Evolutionary conservation across 2,329 filamentous ascomycete genomes (phyloP), one percentile per base, ranked within the genome.

Genomic region (Stachybotrys chlorohalonatus): DNA sequence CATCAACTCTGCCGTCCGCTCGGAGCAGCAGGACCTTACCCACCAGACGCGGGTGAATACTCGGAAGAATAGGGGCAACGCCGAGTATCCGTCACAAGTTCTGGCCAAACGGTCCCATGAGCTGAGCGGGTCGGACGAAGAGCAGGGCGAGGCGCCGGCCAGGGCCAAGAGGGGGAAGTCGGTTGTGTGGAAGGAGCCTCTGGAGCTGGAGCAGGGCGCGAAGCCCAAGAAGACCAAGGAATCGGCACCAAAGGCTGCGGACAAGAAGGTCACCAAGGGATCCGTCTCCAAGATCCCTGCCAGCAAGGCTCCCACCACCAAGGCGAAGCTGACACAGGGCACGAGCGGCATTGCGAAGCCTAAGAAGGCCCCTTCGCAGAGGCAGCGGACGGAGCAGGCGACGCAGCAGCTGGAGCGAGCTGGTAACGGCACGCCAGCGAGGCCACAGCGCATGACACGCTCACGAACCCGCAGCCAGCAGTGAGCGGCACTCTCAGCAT

Each of bases 21-120:
- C 56, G 47, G 64, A 66, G 48, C 66, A 70, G 50, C 66, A 70
- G 47, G 67, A 70, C 46, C 54, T 69, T 52, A 64, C 60, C 4
- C 60, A 64, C 36, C 66, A 68, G 59, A 72, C 70, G 7, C 64
- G 66, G 24, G 54, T 57, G 52, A 72, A 72, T 57, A 72, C 70
- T 52, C 62, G 59, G 54, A 66, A 58, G 57, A 72, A 72, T 59
- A 69, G 60, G 63, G 69, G 68, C 24, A 62, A 65, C 47, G 64
- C 70, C 15, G 67, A 69, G 61, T 67, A 67, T 52, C 68, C 70
- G 15, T 62, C 66, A 31, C 62, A 70, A 49, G 59, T 70, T 51
- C 59, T 72, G 50, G 69, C 66, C 58, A 67, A 60, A 58, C 56
- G 62, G 53, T 60, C 60, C 50, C 64, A 62, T 54, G 57, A 64